Evolutionary conservation across 257 asterid species (phyloP), one percentile per base, ranked within the genome.

Genomic region (Ligustrum vulgare): DNA sequence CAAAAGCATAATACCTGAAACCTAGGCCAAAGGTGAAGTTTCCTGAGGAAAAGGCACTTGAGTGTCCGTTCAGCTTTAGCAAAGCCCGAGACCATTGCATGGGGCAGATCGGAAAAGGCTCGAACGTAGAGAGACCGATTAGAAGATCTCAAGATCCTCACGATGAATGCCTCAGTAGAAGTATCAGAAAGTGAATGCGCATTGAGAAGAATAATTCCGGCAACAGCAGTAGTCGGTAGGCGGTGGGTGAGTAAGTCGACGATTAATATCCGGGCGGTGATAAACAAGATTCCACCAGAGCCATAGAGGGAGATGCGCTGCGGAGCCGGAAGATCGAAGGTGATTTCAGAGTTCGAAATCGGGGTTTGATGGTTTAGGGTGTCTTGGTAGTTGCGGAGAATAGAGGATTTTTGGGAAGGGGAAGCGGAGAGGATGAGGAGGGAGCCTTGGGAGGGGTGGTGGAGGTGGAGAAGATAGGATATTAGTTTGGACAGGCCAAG

Each of bases 1-100:
- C 18, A 9, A 60, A 60, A 60, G 10, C 31, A 69, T 35, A 45
- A 65, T 41, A 90, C 98, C 97, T 94, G 99, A 84, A 94, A 94
- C 69, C 99, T 86, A 67, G 99, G 99, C 99, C 99, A 94, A n/a
- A 94, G 91, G 80, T 92, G 97, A 74, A 94, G 93, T 72, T 88
- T 92, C 69, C 94, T 86, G 71, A 94, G 87, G 32, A 77, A 91
- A 73, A 94, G 90, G 74, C 96, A 92, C 88, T 94, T 94, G 63
- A 94, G 90, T 28, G 80, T 87, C 79, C 97, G 85, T 77, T 92
- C 97, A 16, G 98, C 93, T 81, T 92, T 94, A 28, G 99, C 96
- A 66, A 94, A 94, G 63, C 99, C 98, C 32, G 99, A 86, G 45
- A 92, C 93, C 96, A 88, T 91, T 13, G 93, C 86, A 13, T 88